Conservation (phyloP, 139 green algal genomes). For the Pseudopediastrum boryanum region DNA sequence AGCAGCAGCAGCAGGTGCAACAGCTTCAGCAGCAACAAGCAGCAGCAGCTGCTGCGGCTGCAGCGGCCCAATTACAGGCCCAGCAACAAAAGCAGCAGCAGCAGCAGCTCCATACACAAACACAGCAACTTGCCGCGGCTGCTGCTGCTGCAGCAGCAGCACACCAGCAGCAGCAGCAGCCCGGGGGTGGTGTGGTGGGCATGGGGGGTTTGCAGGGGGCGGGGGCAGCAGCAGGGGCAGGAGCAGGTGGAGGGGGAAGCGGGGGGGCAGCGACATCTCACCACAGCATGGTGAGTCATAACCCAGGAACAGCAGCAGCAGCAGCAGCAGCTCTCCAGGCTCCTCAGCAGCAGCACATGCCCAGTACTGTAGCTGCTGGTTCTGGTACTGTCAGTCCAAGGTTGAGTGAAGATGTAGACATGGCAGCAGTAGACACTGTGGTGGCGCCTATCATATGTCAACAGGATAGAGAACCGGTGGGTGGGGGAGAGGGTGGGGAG, state of each 20-base stretch:
- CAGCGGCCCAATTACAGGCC: too few relatives aligned
- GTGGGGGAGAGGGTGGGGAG: too few relatives aligned
- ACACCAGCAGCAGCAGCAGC: constrained; percentile 43
- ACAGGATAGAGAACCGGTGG: constrained; percentile 62
- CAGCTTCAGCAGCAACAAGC: constrained; percentile 31
- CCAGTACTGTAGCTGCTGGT: constrained; percentile 29
- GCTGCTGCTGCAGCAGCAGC: constrained; percentile 35
- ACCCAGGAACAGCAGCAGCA: constrained; percentile 36
- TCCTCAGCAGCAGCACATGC: background rate
- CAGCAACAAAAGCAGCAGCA: constrained; percentile 5
- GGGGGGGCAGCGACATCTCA: background rate
- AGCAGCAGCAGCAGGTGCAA: constrained; percentile 40
- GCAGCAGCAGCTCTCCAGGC: constrained; percentile 13
- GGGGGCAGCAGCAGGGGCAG: constrained; percentile 23
- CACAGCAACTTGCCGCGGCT: constrained; percentile 36
- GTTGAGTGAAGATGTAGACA: constrained; percentile 62
- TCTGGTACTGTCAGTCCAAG: background rate
- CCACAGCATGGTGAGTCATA: background rate
- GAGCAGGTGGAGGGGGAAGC: background rate
- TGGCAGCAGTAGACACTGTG: constrained; percentile 59
- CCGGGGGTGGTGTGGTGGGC: background rate
- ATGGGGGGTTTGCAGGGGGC: background rate
- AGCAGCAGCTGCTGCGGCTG: constrained; percentile 16
- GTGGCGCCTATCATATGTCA: constrained; percentile 64
- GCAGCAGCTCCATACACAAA: background rate